Evolutionary conservation across 2,329 filamentous ascomycete species (phyloP), one percentile per base, ranked within the genome.

Genomic region (Trichophyton equinum): DNA sequence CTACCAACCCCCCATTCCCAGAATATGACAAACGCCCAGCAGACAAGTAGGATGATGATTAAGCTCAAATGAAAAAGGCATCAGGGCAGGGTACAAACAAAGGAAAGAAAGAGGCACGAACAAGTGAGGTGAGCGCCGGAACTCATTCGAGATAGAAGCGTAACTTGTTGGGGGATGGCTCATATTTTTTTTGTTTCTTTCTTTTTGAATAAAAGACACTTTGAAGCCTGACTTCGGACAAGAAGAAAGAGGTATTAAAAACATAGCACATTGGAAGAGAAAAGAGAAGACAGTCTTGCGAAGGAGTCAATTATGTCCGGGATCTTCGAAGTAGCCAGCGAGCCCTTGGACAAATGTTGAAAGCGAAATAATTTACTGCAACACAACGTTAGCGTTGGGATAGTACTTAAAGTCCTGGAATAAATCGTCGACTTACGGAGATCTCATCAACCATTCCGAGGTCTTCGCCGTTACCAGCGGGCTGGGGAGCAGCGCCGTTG

Each of bases 381-480:
- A 36, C 27, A 13, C 3, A 33, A 25, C 18, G 20, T 55, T 55
- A 55, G 51, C 27, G 15, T 9, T 36, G 51, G 11, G 6, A 25
- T 36, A 55, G 6, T 6, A n/a, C 6, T 11, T 2, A 13, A 7
- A 25, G 6, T 4, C n/a, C 27, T 8, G n/a, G 33, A 15, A 20
- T 38, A 38, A 38, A 38, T 13, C 33, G 25, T 20, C 13, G 15
- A 68, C 74, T 73, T 73, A 78, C 78, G 69, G 79, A 77, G 65
- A 82, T 81, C 71, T 82, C 81, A 65, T 81, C 81, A 9, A 20
- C 51, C 79, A 82, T 82, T 64, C 75, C 78, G 62, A 78, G 74
- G 65, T 80, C 81, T 63, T 77, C 76, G 22, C 74, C 78, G 64
- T 77, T 77, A 44, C 78, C 76, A 62, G 80, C 74, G 47, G 74